Conservation (phyloP, 2,329 filamentous ascomycete species). For the Ophiostoma piceae region DNA sequence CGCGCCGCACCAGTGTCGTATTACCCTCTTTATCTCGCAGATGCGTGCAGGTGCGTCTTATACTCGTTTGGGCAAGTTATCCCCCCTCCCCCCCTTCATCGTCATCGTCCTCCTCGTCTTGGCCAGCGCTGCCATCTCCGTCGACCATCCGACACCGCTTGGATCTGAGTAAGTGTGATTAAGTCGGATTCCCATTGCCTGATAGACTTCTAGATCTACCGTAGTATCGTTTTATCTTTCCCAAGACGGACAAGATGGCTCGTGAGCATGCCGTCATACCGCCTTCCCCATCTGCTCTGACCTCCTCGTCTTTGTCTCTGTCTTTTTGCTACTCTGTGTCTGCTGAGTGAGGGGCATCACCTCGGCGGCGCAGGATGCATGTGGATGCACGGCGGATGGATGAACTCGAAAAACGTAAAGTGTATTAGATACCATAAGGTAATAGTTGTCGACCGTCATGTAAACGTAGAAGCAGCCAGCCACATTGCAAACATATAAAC, state of each 20-base stretch:
- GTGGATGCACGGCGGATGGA: conserved; percentile 12
- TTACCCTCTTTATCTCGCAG: conserved; percentile 3
- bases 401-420: background rate
- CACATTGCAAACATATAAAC: background rate
- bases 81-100: background rate
- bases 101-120: background rate
- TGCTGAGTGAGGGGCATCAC: conserved; percentile 4
- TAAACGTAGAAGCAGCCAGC: background rate
- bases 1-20: background rate
- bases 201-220: background rate
- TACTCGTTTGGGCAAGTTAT: conserved; percentile 17
- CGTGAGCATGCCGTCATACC: conserved; percentile 9
- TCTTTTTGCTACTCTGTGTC: background rate
- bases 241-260: conserved; percentile 2
- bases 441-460: background rate
- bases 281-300: background rate
- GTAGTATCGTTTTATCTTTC: conserved; percentile 6
- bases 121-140: background rate
- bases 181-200: background rate
- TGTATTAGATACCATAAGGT: background rate
- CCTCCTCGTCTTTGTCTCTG: background rate
- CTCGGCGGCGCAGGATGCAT: background rate
- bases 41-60: conserved; percentile 14
- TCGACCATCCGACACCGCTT: background rate
- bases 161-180: background rate